A percentile compares a stretch with the other conserved stretches of the same genome.
Conservation (phyloP, 2,329 filamentous ascomycete species). For the Colletotrichum paranaense region DNA sequence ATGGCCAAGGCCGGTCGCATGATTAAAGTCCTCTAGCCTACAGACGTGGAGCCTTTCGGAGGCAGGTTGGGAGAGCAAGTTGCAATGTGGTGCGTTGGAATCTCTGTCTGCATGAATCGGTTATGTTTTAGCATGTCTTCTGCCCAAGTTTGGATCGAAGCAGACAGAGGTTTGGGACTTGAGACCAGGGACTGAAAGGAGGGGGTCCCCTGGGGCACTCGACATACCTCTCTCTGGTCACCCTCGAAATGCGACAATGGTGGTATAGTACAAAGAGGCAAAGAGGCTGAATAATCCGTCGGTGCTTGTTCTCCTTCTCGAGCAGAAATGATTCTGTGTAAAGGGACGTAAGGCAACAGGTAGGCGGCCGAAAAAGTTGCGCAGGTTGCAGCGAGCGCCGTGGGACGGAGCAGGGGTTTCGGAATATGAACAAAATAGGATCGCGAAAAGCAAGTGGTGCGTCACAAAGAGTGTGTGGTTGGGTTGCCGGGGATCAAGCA, state of each 20-base stretch:
- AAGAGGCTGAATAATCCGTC: background rate
- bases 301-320: background rate
- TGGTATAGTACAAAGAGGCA: background rate
- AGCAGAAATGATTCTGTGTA: constrained; percentile 7
- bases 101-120: constrained; percentile 36
- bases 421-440: background rate
- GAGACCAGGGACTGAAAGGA: constrained; percentile 17
- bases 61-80: constrained; percentile 8
- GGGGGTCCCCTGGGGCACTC: constrained; percentile 18
- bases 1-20: constrained; percentile 53
- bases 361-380: constrained; percentile 2
- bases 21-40: constrained; percentile 42
- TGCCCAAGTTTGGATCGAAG: constrained; percentile 30
- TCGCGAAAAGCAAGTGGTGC: constrained; percentile 19
- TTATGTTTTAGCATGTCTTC: constrained; percentile 37
- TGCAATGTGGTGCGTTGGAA: constrained; percentile 27
- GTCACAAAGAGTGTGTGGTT: constrained; percentile 12
- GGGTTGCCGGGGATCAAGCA: constrained; percentile 20
- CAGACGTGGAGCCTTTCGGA: constrained; percentile 25
- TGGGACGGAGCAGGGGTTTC: constrained; percentile 4
- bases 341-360: background rate
- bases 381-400: constrained; percentile 5
- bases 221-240: constrained; percentile 22
- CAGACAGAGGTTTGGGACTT: constrained; percentile 16
- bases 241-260: constrained; percentile 11